These are phyloP conservation scores for Metschnikowia chrysomelidarum DNA, from an alignment of 805 yeast species.

Conservation along the genomic window DNA sequence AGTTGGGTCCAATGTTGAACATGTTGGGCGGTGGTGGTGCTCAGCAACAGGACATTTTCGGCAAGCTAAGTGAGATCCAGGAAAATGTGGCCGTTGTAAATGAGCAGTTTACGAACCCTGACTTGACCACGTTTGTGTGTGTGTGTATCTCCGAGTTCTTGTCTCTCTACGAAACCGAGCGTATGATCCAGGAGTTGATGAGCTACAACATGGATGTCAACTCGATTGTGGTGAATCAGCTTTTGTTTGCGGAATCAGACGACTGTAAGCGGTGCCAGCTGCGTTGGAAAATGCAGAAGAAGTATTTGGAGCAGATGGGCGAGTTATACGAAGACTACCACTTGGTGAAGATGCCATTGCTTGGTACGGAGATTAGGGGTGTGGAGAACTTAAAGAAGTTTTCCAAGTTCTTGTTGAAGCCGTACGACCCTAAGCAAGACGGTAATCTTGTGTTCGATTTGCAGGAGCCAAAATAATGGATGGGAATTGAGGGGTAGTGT, in stretches of 20 bases:
- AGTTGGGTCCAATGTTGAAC: slow-evolving; percentile 87
- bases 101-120: slow-evolving; percentile 94
- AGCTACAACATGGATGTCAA: slow-evolving; percentile 95
- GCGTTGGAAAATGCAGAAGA: slow-evolving; percentile 93
- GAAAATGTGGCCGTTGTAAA: slow-evolving; percentile 83
- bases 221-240: slow-evolving; percentile 92
- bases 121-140: slow-evolving; percentile 90
- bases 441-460: slow-evolving; percentile 51
- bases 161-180: slow-evolving; percentile 94
- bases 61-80: slow-evolving; percentile 77
- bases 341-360: slow-evolving; percentile 89
- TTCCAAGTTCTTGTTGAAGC: slow-evolving; percentile 74
- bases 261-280: slow-evolving; percentile 90
- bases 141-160: slow-evolving; percentile 97
- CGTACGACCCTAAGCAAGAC: slow-evolving; percentile 69
- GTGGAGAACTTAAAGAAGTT: slow-evolving; percentile 79
- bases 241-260: slow-evolving; percentile 78
- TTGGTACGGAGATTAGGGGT: slow-evolving; percentile 95
- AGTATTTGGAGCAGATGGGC: slow-evolving; percentile 91
- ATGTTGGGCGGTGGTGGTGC: slow-evolving; percentile 58
- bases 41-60: slow-evolving; percentile 67
- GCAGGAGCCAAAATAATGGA: slow-evolving; percentile 43
- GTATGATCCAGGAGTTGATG: slow-evolving; percentile 94
- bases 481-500: background rate
- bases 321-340: slow-evolving; percentile 98